phyloP scores from a whole-genome alignment of 208 protist species.

The Leishmania tarentolae region DNA sequence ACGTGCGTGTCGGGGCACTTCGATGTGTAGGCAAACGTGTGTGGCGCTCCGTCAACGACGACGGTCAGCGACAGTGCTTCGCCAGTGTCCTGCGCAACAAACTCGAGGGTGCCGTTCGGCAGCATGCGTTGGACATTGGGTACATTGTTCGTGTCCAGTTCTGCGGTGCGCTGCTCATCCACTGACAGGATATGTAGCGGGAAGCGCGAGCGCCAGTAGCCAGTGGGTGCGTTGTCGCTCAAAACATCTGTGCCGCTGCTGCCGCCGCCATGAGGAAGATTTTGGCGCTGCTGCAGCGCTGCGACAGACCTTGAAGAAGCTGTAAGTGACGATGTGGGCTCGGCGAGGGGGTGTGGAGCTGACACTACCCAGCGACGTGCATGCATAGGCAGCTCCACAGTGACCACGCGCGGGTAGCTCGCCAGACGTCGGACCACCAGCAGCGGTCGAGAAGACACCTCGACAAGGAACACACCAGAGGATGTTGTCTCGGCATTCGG shows the following conservation, averaged over 20 bases:
- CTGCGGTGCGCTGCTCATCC: constrained; percentile 44
- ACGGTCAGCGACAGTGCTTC: constrained; percentile 36
- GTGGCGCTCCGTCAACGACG: neutral
- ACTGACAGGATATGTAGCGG: constrained; percentile 61
- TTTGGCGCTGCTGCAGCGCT: neutral
- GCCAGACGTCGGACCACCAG: constrained; percentile 71
- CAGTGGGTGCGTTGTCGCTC: constrained; percentile 22
- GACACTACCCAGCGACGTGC: constrained; percentile 42
- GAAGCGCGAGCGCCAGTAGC: constrained; percentile 47
- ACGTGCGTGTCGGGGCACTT: constrained; percentile 67
- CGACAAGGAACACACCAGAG: constrained; percentile 19
- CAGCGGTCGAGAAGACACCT: constrained; percentile 54
- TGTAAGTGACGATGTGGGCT: neutral
- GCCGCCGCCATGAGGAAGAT: neutral
- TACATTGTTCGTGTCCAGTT: constrained; percentile 66
- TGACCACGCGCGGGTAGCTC: constrained; percentile 40
- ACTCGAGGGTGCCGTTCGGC: constrained; percentile 66
- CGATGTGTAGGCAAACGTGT: constrained; percentile 44
- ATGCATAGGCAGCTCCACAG: constrained; percentile 78
- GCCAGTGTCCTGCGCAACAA: constrained; percentile 70
- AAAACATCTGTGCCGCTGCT: constrained; percentile 1
- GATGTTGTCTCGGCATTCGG: neutral
- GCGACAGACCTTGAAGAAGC: neutral
- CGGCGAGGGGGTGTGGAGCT: constrained; percentile 32
- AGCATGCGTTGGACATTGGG: constrained; percentile 67